Conservation (phyloP, 2,329 filamentous ascomycete genomes). For the Neurospora sp. region DNA sequence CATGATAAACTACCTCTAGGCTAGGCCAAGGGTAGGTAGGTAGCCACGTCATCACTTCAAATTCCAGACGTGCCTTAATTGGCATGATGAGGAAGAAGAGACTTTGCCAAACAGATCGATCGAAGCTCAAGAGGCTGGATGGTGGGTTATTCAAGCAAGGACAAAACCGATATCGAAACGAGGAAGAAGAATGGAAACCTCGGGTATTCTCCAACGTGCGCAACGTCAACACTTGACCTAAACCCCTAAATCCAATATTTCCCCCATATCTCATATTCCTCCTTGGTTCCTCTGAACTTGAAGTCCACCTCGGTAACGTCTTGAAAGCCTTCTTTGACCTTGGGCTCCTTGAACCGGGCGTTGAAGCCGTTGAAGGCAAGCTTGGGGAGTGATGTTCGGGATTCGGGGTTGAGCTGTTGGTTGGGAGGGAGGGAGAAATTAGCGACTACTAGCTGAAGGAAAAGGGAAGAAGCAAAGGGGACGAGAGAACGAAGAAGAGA, state of each 20-base stretch:
- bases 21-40: not conserved
- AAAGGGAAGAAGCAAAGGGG: constrained; percentile 2
- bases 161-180: not conserved
- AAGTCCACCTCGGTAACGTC: constrained; percentile 73
- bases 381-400: constrained; percentile 60
- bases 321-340: constrained; percentile 67
- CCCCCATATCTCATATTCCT: constrained; percentile 63
- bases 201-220: not conserved
- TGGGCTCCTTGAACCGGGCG: constrained; percentile 64
- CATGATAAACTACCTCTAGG: not conserved
- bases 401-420: constrained; percentile 69
- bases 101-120: not conserved
- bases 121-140: not conserved
- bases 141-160: not conserved
- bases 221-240: not conserved
- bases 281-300: constrained; percentile 58
- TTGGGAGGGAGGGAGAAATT: constrained; percentile 5
- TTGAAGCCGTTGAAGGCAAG: constrained; percentile 73
- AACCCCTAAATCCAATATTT: constrained; percentile 60
- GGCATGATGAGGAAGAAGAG: not conserved
- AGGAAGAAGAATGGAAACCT: not conserved
- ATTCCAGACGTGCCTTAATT: not conserved
- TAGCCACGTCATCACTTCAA: not conserved
- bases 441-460: not conserved
- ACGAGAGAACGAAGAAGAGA: not conserved